phyloP scores from a whole-genome alignment of 1,139 yeast species.

The Taiozyma sp. region DNA sequence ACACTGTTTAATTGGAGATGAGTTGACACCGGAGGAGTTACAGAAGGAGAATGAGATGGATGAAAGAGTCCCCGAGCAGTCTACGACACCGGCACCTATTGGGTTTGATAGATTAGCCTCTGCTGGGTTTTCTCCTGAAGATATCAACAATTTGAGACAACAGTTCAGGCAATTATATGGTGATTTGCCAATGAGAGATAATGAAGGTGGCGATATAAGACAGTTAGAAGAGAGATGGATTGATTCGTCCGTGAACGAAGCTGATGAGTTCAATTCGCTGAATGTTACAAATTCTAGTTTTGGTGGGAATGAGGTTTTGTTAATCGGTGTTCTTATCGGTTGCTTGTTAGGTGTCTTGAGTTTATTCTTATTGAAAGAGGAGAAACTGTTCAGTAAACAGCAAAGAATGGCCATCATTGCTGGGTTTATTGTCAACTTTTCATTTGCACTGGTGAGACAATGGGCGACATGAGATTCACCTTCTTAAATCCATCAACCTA shows the following conservation, averaged over 20 bases:
- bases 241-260: constrained; percentile 63
- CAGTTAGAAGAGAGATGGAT: constrained; percentile 90
- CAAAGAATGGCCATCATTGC: constrained; percentile 60
- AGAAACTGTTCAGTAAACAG: constrained; percentile 52
- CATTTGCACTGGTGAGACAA: constrained; percentile 51
- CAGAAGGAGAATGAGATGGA: constrained; percentile 61
- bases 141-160: constrained; percentile 62
- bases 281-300: constrained; percentile 27
- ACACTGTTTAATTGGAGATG: constrained; percentile 82
- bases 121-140: constrained; percentile 81
- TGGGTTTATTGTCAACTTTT: constrained; percentile 55
- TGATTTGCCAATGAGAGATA: constrained; percentile 25
- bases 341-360: constrained; percentile 61
- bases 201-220: constrained; percentile 35
- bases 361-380: constrained; percentile 48
- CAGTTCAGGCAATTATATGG: constrained; percentile 75
- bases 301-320: constrained; percentile 49
- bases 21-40: constrained; percentile 52
- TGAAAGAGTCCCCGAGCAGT: constrained; percentile 38
- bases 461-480: constrained; percentile 25
- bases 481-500: not conserved
- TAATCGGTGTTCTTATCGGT: constrained; percentile 63
- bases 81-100: constrained; percentile 66
- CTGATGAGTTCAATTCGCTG: constrained; percentile 33
- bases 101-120: constrained; percentile 83